Evolutionary conservation across 441 rosid species (phyloP), one percentile per base, ranked within the genome.

Genomic region (Populus trichocarpa): DNA sequence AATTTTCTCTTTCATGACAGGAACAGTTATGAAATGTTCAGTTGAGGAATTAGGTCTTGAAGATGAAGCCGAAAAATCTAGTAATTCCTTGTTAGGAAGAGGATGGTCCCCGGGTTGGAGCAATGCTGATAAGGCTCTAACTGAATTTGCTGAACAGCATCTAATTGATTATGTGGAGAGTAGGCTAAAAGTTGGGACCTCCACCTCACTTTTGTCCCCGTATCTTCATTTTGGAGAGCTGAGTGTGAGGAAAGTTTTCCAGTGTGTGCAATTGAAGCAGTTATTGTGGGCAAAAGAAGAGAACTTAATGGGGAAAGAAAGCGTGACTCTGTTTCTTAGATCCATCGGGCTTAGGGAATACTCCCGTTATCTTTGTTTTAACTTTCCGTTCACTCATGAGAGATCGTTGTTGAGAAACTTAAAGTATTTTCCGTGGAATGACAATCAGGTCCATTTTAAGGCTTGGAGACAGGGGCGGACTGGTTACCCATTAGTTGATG

Each of bases 51-150:
- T 95, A 72, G 95, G 90, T 35, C 90, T 95, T n/a, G 99, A 95
- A 83, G 78, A 93, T 61, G 96, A 93, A 76, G 81, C 92, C 0
- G 99, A 93, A 36, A 95, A 91, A 77, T 80, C 97, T 30, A 93
- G 97, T 86, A 93, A 92, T 72, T 96, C 91, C 6, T 85, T 95
- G 80, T 76, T 95, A 80, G 92, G 96, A 69, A 88, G 96, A 85
- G 96, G 86, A 59, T 95, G 99, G 98, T 88, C 94, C 8, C 98
- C 97, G 0, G 98, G 99, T 35, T 93, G 98, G 98, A 81, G 86
- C 85, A 88, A 91, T 50, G 99, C 96, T 63, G 91, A 90, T 72
- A 91, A 88, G 86, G 79, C 81, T 79, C 85, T 95, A 73, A 84
- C 79, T 4, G 97, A 90, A 81, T 93, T 91, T 82, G 81, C 87